phyloP scores from a whole-genome alignment of 2,329 filamentous ascomycete genomes.

The Penicillium sp. region DNA sequence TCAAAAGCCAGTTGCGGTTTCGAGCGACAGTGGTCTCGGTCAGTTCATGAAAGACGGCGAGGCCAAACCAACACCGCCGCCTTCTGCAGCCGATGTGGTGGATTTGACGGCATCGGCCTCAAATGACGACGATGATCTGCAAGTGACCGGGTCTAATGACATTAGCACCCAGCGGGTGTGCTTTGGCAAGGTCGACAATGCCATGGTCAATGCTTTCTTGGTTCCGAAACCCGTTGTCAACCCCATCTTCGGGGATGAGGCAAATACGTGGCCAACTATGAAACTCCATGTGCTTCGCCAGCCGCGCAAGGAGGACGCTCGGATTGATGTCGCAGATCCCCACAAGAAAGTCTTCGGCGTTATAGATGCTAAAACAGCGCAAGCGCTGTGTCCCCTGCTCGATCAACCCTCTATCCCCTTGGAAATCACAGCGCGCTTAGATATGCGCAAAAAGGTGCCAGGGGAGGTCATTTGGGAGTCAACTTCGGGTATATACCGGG shows the following conservation, averaged over 20 bases:
- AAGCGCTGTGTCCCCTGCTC: constrained; percentile 65
- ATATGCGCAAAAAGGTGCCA: constrained; percentile 57
- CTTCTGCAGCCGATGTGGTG: constrained; percentile 51
- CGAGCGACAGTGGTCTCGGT: constrained; percentile 55
- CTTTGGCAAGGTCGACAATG: constrained; percentile 68
- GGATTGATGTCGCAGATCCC: constrained; percentile 69
- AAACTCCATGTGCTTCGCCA: constrained; percentile 64
- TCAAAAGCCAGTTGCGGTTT: constrained; percentile 41
- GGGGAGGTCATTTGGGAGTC: constrained; percentile 61
- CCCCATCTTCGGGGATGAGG: constrained; percentile 51
- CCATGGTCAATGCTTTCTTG: constrained; percentile 59
- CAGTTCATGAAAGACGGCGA: constrained; percentile 62
- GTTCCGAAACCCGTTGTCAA: constrained; percentile 65
- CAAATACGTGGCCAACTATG: constrained; percentile 63
- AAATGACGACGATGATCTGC: constrained; percentile 36
- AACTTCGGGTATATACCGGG: constrained; percentile 56
- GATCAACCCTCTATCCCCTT: constrained; percentile 61
- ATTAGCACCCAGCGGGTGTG: constrained; percentile 68
- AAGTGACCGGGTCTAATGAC: constrained; percentile 51
- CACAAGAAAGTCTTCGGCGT: constrained; percentile 66
- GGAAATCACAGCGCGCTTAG: constrained; percentile 67
- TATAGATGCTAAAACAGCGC: constrained; percentile 64
- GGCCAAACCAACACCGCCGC: constrained; percentile 30
- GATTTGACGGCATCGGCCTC: constrained; percentile 38
- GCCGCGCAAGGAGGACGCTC: constrained; percentile 51